Base-by-base conservation (phyloP, 768 basidiomycete genomes). In the Amanita jacksonii region DNA sequence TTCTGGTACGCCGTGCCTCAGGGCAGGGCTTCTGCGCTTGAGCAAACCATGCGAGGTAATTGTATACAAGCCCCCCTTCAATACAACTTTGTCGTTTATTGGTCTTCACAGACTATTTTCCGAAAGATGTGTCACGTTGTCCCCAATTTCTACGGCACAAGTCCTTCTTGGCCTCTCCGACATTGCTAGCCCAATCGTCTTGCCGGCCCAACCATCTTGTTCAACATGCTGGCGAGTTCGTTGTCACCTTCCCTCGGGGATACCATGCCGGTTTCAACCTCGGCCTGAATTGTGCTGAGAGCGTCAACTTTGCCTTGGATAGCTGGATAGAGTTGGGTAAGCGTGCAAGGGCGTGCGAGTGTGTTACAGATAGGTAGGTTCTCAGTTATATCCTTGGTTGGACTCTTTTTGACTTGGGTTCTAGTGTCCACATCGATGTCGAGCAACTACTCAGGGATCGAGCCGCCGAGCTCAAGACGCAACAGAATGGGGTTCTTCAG, bases 251-350 rank as follows among this genome's bases (percentile, higher is more conserved):
- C 56, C 94, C 94, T 1, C 68, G 86, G 38, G 94, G 94, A 1
- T 97, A 97, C 59, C 94, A 98, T 58, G 89, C 92, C 3, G 94
- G 94, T 15, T 94, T 97, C 70, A 98, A 98, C 57, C 67, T 96
- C 33, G 94, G 89, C 5, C 79, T 96, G 57, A 98, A 98, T 56
- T 96, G 92, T 54, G 94, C 94, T 1, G 94, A 97, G 63, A 90
- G 87, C 50, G 89, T 96, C 55, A 98, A 98, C 59, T 98, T 97
- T 57, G 94, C 94, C 0, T 67, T 96, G 20, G 88, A 96, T 33
- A 87, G 85, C 51, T 98, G 93, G 93, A 62, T 97, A 4, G 89
- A 92, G 32, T 62, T 93, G 15, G 94, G 92, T 1, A 70, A 87
- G 45, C 76, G 72, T 44, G 93, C 94, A 5, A 79, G 79, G 49